Conservation (phyloP, 2,329 filamentous ascomycete genomes). For the Botrytis squamosa region DNA sequence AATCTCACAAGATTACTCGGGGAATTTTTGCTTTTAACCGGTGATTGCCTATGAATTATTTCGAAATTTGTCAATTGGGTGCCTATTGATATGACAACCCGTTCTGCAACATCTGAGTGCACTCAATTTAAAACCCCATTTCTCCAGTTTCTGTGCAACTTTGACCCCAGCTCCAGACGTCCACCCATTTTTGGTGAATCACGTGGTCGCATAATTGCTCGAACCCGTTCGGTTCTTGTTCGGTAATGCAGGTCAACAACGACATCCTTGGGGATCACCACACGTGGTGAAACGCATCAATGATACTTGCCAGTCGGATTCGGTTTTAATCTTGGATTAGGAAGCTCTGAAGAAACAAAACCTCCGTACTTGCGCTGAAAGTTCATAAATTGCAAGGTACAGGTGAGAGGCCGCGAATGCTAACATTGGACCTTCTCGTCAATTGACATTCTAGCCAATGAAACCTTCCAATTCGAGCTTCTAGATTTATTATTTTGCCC, state of each 20-base stretch:
- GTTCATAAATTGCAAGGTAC: not conserved
- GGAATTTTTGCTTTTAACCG: not conserved
- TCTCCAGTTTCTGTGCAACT: not conserved
- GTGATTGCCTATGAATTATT: not conserved
- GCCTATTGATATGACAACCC: not conserved
- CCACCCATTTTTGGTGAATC: not conserved
- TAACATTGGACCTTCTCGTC: not conserved
- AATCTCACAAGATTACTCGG: constrained; percentile 28
- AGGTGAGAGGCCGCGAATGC: not conserved
- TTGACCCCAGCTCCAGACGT: not conserved
- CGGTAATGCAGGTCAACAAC: constrained; percentile 6
- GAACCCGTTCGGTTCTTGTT: not conserved
- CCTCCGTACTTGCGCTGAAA: not conserved
- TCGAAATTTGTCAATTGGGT: not conserved
- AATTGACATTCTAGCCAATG: not conserved
- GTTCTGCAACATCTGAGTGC: not conserved
- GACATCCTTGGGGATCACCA: not conserved
- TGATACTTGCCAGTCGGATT: constrained; percentile 2
- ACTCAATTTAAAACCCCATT: not conserved
- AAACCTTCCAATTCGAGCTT: not conserved
- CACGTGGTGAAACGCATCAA: constrained; percentile 16
- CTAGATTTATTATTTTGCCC: not conserved
- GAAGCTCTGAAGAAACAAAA: not conserved
- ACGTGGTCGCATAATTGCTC: not conserved
- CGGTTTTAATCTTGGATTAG: not conserved